A percentile compares a stretch with the other conserved stretches of the same genome.
Conservation (phyloP, 768 basidiomycete species). For the Sarcomyxa edulis region DNA sequence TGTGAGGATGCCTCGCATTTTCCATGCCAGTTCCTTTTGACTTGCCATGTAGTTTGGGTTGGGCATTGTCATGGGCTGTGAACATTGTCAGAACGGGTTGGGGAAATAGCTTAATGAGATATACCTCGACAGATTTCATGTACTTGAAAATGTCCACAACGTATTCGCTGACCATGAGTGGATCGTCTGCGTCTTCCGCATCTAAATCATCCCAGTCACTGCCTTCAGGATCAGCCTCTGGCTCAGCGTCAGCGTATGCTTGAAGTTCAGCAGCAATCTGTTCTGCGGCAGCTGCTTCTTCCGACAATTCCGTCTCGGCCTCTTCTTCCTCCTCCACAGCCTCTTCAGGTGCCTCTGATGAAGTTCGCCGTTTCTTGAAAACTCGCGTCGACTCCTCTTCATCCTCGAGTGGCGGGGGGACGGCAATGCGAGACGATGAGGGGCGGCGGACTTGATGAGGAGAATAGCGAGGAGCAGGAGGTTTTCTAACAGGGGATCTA, state of each 20-base stretch:
- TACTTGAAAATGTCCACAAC: constrained; percentile 92
- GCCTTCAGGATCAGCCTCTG: constrained; percentile 63
- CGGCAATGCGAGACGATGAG: constrained; percentile 5
- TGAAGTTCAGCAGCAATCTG: constrained; percentile 48
- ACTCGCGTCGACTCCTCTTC: constrained; percentile 56
- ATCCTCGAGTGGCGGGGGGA: constrained; percentile 29
- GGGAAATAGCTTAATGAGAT: constrained; percentile 16
- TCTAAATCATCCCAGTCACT: constrained; percentile 88
- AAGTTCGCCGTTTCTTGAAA: constrained; percentile 67
- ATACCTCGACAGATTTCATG: constrained; percentile 83
- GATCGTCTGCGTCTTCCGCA: constrained; percentile 88
- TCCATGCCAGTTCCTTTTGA: constrained; percentile 94
- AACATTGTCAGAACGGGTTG: constrained; percentile 7
- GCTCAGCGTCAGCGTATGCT: constrained; percentile 38
- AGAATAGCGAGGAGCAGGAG: constrained; percentile 16
- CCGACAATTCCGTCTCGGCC: constrained; percentile 26
- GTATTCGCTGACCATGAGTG: constrained; percentile 96
- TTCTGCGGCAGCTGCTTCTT: constrained; percentile 39
- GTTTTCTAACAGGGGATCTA: constrained; percentile 27
- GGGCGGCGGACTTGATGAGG: constrained; percentile 9
- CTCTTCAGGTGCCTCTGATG: constrained; percentile 62
- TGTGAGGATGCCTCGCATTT: constrained; percentile 90
- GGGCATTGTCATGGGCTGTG: constrained; percentile 74
- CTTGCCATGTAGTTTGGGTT: constrained; percentile 93
- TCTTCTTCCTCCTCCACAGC: constrained; percentile 28